A percentile compares a stretch with the other conserved stretches of the same genome.
Conservation (phyloP, 2,329 filamentous ascomycete species). For the Fusarium irregulare region DNA sequence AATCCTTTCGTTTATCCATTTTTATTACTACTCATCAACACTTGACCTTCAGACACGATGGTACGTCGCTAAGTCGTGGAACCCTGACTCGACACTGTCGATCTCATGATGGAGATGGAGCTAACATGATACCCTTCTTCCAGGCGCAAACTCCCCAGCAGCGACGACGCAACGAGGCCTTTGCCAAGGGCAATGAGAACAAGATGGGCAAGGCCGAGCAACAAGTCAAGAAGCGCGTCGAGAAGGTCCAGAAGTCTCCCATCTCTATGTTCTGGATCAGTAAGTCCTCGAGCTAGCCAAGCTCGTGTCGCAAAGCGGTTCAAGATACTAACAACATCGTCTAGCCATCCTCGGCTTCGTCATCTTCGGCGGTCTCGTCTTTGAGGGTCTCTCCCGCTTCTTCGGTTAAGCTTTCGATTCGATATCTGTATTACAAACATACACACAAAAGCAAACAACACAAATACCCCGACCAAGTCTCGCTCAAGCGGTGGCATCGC, state of each 20-base stretch:
- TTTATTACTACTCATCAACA: background rate
- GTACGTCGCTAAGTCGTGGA: conserved; percentile 17
- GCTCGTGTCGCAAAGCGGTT: background rate
- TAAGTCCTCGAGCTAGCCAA: conserved; percentile 52
- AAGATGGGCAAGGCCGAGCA: conserved; percentile 80
- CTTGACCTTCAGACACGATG: conserved; percentile 17
- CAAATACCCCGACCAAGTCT: conserved; percentile 20
- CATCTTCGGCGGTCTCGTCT: conserved; percentile 69
- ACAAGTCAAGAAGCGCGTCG: conserved; percentile 69
- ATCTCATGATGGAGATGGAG: conserved; percentile 37
- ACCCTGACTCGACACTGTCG: conserved; percentile 11
- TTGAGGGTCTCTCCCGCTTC: conserved; percentile 67
- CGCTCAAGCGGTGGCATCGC: background rate
- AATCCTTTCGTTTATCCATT: background rate
- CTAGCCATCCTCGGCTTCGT: conserved; percentile 68
- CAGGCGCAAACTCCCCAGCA: conserved; percentile 88
- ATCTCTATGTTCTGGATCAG: conserved; percentile 74
- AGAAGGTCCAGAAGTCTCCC: conserved; percentile 68
- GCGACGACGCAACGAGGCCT: conserved; percentile 83
- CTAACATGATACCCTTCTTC: conserved; percentile 23
- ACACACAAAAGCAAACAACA: conserved; percentile 11
- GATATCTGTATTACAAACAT: conserved; percentile 5
- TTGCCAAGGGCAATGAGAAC: conserved; percentile 76
- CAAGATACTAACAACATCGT: conserved; percentile 11
- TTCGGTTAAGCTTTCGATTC: conserved; percentile 50